A percentile compares a stretch with the other conserved stretches of the same genome.
Conservation (phyloP, 257 asterid genomes). For the Solanum gracilifrons region DNA sequence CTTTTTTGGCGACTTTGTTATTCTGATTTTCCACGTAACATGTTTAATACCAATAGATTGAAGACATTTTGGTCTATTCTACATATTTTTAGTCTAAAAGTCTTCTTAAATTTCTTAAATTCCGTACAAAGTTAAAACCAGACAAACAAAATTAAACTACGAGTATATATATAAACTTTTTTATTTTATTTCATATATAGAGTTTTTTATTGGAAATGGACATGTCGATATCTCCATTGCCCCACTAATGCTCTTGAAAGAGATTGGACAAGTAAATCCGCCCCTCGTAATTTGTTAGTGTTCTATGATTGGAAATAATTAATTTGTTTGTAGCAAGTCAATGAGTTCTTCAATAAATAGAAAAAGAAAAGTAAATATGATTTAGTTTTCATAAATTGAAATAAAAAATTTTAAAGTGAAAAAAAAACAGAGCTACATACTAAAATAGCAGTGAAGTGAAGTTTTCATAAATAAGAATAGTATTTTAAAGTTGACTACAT, state of each 20-base stretch:
- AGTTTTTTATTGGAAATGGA: neutral
- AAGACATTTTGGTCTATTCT: neutral
- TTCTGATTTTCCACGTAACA: too few relatives aligned
- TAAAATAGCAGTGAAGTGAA: too few relatives aligned
- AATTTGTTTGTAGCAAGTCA: neutral
- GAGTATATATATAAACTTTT: neutral
- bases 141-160: neutral
- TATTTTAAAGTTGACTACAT: too few relatives aligned
- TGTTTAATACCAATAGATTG: neutral
- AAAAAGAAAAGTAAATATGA: neutral
- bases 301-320: neutral
- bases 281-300: too few relatives aligned
- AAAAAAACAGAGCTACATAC: too few relatives aligned
- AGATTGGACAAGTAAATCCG: neutral
- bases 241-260: neutral
- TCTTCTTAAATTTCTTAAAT: too few relatives aligned
- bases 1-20: too few relatives aligned
- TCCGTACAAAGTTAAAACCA: rapidly evolving
- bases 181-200: neutral
- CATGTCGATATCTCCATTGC: neutral
- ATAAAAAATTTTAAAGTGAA: too few relatives aligned
- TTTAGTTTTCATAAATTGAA: too few relatives aligned
- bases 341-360: neutral
- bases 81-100: too few relatives aligned
- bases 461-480: too few relatives aligned